Base-by-base conservation (phyloP, 495 filamentous ascomycete genomes). In the Trypethelium eluteriae region DNA sequence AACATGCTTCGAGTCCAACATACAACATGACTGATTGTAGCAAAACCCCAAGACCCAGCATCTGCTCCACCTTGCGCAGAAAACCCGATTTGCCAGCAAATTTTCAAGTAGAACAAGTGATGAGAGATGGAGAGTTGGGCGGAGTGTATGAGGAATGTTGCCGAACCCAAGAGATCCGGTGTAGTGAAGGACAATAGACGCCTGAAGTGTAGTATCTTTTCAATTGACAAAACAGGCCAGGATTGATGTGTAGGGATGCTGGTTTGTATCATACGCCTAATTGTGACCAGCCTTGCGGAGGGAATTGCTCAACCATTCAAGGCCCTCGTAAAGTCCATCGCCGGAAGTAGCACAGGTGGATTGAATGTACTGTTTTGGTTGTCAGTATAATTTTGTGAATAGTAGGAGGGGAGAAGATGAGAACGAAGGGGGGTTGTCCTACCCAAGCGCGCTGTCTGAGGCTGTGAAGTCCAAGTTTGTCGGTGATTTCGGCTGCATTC, bases 301-400 rank as follows among this genome's bases (percentile, higher is more conserved):
- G 73, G 91, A 89, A 80, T 89, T 90, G 81, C 92, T 91, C 77
- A 99, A 88, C 94, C 94, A 99, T 81, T 99, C 94, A 72, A 99
- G 89, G 87, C 94, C 94, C 82, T 99, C 94, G 78, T 97, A 99
- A 71, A 99, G 89, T 90, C 94, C 94, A 77, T 99, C 94, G 82
- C 94, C 94, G 63, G 93, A 96, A 71, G 94, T 99, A 79, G 94
- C 94, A 82, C 95, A 98, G 75, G 94, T 98, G 62, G 95, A 96
- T 92, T 99, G 94, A 78, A 99, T 99, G 81, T 93, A 99, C 94
- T 98, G 67, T 63, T 32, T 3, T 4, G 49, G 34, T 39, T 67
- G 59, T 49, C 53, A 49, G 66, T n/a, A 38, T 50, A 63, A 63
- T 35, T 34, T 49, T 50, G 38, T 62, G 46, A 3, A 39, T 11